phyloP scores from a whole-genome alignment of 2,329 filamentous ascomycete species.

The Penicillium sp. region DNA sequence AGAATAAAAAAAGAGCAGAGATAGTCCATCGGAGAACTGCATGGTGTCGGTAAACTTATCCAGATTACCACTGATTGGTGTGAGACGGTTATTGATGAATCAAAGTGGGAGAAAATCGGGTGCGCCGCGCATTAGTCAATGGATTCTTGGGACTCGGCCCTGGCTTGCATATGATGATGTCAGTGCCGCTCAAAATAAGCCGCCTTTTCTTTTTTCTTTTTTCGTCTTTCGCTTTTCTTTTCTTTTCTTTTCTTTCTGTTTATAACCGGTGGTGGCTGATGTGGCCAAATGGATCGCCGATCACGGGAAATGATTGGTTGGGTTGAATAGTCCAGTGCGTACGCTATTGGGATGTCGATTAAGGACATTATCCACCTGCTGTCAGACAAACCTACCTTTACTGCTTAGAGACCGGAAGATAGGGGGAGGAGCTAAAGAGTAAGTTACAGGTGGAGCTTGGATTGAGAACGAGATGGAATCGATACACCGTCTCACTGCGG shows the following conservation, averaged over 20 bases:
- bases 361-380: slow-evolving; percentile 7
- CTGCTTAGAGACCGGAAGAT: neutral
- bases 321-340: neutral
- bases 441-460: neutral
- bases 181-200: slow-evolving; percentile 10
- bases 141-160: neutral
- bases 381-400: neutral
- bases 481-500: neutral
- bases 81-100: neutral
- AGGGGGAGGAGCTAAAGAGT: neutral
- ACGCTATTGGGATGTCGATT: slow-evolving; percentile 6
- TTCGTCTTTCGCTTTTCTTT: neutral
- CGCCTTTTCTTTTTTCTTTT: neutral
- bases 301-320: slow-evolving; percentile 5
- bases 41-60: neutral
- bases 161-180: slow-evolving; percentile 14
- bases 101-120: neutral
- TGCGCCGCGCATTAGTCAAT: slow-evolving; percentile 1
- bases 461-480: neutral
- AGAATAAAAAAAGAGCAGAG: neutral
- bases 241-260: neutral
- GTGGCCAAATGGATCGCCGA: slow-evolving; percentile 12
- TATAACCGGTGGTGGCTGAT: slow-evolving; percentile 7
- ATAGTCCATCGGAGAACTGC: neutral
- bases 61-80: neutral